Percentiles rank a stretch among this genome's conserved stretches.
These are phyloP conservation scores for Aspergillus sp. DNA, from an alignment of 2,329 filamentous ascomycete species.

Conservation along the genomic window DNA sequence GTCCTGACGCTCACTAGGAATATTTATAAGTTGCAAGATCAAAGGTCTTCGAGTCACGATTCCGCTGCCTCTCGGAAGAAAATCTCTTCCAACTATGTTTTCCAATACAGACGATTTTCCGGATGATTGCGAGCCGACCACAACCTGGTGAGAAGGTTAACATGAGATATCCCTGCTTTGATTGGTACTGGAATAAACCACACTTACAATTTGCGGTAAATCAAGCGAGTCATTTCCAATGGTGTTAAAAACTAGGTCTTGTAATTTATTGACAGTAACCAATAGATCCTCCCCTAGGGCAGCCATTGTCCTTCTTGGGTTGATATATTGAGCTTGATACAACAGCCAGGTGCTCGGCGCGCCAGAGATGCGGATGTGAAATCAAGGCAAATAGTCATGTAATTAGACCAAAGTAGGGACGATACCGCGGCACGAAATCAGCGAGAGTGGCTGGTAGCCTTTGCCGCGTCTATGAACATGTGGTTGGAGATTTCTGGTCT, in stretches of 20 bases:
- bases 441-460: background rate
- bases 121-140: slow-evolving; percentile 96
- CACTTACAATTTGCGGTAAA: slow-evolving; percentile 90
- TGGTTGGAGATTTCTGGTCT: background rate
- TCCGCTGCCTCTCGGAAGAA: slow-evolving; percentile 91
- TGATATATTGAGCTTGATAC: background rate
- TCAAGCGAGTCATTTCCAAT: slow-evolving; percentile 98
- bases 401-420: background rate
- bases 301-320: slow-evolving; percentile 64
- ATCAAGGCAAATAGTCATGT: background rate
- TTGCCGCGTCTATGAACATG: background rate
- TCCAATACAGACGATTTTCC: slow-evolving; percentile 98
- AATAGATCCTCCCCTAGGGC: slow-evolving; percentile 94
- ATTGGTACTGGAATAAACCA: background rate
- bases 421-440: too few relatives aligned
- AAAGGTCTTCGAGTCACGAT: slow-evolving; percentile 93
- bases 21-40: slow-evolving; percentile 97
- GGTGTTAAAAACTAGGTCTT: slow-evolving; percentile 98
- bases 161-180: background rate
- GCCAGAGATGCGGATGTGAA: background rate
- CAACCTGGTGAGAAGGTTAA: slow-evolving; percentile 63
- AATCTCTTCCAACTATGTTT: slow-evolving; percentile 97
- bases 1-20: slow-evolving; percentile 72
- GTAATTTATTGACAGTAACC: slow-evolving; percentile 94
- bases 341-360: background rate